Evolutionary conservation across 345 rosid genomes (phyloP).

Genomic region (Isatis tinctoria): DNA sequence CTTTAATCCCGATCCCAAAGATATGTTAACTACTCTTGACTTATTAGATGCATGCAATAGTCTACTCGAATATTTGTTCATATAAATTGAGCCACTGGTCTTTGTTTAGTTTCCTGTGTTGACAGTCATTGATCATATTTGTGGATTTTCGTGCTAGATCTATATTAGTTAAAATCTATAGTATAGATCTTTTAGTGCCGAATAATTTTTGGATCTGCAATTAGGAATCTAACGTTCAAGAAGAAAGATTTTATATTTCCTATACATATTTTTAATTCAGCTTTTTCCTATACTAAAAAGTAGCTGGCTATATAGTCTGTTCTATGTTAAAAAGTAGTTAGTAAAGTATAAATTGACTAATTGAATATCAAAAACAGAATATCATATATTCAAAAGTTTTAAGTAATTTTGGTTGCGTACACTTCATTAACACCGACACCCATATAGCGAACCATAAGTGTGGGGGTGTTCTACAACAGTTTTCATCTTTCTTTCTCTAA

Average conservation of each 20-base stretch:
- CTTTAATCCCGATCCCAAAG: background rate
- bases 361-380: no score
- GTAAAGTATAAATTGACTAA: no score
- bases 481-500: conserved; percentile 31
- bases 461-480: background rate
- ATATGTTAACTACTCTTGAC: background rate
- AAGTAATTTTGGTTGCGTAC: background rate
- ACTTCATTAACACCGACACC: background rate
- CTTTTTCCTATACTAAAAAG: no score
- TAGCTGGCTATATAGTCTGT: no score
- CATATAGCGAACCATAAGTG: background rate
- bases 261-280: no score
- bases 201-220: background rate
- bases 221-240: no score
- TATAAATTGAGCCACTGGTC: background rate
- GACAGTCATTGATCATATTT: background rate
- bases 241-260: no score
- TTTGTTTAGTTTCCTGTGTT: background rate
- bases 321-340: no score
- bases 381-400: background rate
- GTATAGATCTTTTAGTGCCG: background rate
- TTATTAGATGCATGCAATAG: background rate
- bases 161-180: background rate
- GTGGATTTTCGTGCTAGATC: background rate
- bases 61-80: background rate